Evolutionary conservation across 2,329 filamentous ascomycete species (phyloP).

Genomic region (Parafenestella ontariensis): DNA sequence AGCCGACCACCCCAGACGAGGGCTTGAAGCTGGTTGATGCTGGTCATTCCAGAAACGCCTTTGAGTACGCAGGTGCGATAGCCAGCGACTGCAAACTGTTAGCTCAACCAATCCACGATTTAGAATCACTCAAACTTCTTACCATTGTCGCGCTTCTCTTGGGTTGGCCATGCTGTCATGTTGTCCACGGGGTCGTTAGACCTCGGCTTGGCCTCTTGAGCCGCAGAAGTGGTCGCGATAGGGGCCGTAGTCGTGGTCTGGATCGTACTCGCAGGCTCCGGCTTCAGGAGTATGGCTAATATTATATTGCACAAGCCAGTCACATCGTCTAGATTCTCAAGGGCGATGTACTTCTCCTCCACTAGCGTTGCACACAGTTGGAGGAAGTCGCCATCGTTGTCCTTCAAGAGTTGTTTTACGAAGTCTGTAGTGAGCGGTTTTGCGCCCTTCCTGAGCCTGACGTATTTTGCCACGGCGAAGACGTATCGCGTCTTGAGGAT

Average conservation of each 20-base stretch:
- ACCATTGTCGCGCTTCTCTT: constrained; percentile 41
- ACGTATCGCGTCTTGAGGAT: constrained; percentile 23
- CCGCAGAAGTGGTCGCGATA: neutral
- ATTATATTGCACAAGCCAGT: constrained; percentile 31
- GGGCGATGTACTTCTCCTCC: constrained; percentile 20
- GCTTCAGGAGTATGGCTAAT: constrained; percentile 20
- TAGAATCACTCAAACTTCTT: neutral
- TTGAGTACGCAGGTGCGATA: constrained; percentile 38
- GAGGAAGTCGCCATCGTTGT: constrained; percentile 31
- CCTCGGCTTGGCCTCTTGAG: neutral
- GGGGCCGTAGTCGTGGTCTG: neutral
- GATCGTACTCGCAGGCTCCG: constrained; percentile 3
- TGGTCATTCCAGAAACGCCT: constrained; percentile 27
- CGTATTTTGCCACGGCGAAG: constrained; percentile 27
- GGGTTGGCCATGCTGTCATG: constrained; percentile 34
- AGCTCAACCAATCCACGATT: constrained; percentile 4
- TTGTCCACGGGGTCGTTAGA: constrained; percentile 13
- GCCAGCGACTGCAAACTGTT: constrained; percentile 22
- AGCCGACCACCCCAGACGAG: constrained; percentile 49
- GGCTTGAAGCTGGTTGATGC: constrained; percentile 40
- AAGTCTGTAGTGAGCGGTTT: constrained; percentile 12
- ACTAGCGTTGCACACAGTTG: constrained; percentile 29
- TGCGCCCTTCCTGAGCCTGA: constrained; percentile 24
- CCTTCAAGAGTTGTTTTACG: constrained; percentile 21
- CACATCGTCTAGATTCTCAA: constrained; percentile 32